phyloP scores from a whole-genome alignment of 805 yeast species.

The Maudiozyma turicensis region DNA sequence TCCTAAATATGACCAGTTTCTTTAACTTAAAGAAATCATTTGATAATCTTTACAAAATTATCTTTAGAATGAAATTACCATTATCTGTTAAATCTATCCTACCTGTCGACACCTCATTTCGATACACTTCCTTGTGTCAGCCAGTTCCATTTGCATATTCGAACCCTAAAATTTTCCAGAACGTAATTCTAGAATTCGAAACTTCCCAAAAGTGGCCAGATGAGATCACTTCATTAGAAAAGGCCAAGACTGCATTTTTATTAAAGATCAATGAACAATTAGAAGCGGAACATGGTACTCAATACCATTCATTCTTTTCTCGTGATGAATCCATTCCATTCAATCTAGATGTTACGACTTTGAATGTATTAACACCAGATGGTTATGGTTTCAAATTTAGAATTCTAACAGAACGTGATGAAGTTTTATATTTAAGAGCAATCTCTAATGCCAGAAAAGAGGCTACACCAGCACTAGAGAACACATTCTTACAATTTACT shows the following conservation, averaged over 20 bases:
- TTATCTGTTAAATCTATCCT: conserved; percentile 58
- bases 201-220: conserved; percentile 93
- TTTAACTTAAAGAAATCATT: conserved; percentile 41
- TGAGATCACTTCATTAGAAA: conserved; percentile 73
- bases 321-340: conserved; percentile 62
- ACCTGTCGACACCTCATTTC: conserved; percentile 65
- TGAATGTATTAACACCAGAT: conserved; percentile 71
- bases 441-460: conserved; percentile 56
- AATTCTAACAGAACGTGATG: conserved; percentile 78
- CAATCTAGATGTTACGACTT: conserved; percentile 45
- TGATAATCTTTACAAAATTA: conserved; percentile 45
- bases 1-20: conserved; percentile 34
- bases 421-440: conserved; percentile 59
- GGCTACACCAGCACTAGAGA: conserved; percentile 47
- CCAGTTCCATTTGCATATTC: conserved; percentile 78
- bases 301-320: conserved; percentile 50
- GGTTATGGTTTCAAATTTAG: conserved; percentile 81
- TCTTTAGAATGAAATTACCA: conserved; percentile 53
- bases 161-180: conserved; percentile 71
- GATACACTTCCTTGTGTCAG: conserved; percentile 64
- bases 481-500: conserved; percentile 53
- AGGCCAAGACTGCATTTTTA: conserved; percentile 83
- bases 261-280: conserved; percentile 51
- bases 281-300: conserved; percentile 38
- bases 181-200: conserved; percentile 78